These are phyloP conservation scores for Phialocephala sp. DNA, from an alignment of 2,329 filamentous ascomycete species.

Conservation along the genomic window DNA sequence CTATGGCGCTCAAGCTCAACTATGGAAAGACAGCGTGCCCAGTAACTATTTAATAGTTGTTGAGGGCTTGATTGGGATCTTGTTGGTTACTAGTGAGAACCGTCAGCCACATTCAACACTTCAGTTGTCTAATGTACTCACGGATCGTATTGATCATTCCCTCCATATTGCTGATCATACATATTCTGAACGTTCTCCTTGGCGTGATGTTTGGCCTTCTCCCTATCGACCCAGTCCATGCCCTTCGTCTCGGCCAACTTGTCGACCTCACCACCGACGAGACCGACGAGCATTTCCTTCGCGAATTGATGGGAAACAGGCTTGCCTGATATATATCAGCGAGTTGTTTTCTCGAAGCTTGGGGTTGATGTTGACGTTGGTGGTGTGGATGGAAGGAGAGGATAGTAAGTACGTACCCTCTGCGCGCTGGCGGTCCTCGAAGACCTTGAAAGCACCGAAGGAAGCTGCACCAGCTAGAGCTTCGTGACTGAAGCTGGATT, in stretches of 20 bases:
- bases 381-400: background rate
- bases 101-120: background rate
- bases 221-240: conserved; percentile 60
- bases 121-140: conserved; percentile 44
- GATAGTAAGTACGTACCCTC: conserved; percentile 57
- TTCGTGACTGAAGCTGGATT: conserved; percentile 71
- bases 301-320: conserved; percentile 74
- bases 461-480: conserved; percentile 75
- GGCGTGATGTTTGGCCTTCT: conserved; percentile 64
- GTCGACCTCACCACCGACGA: conserved; percentile 78
- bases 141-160: conserved; percentile 59
- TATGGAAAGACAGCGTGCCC: no score
- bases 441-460: conserved; percentile 81
- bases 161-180: conserved; percentile 67
- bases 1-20: no score
- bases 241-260: conserved; percentile 75
- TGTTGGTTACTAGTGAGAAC: background rate
- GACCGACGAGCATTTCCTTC: conserved; percentile 76
- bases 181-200: conserved; percentile 62
- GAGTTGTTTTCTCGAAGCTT: background rate
- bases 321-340: conserved; percentile 59
- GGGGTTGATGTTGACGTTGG: background rate
- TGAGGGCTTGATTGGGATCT: background rate
- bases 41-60: background rate
- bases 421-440: conserved; percentile 74